A percentile compares a stretch with the other conserved stretches of the same genome.
Conservation (phyloP, 202 grass and related monocot species). For the Brachypodium distachyon region DNA sequence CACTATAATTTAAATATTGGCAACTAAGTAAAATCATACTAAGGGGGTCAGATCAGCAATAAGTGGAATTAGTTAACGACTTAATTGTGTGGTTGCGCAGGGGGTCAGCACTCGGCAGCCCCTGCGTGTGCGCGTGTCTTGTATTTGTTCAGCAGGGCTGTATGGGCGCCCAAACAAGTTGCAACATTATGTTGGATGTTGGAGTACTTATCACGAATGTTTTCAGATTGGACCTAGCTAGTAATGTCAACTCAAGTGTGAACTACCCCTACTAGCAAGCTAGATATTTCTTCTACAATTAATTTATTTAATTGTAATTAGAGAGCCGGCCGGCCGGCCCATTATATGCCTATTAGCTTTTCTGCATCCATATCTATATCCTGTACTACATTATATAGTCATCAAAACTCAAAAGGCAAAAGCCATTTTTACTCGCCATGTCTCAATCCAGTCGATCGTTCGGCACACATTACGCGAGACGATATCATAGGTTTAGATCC, state of each 20-base stretch:
- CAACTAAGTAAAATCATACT: too few relatives aligned
- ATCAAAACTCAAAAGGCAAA: too few relatives aligned
- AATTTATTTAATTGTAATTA: not conserved
- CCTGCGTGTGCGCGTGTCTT: not conserved
- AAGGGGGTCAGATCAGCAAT: too few relatives aligned
- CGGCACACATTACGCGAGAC: too few relatives aligned
- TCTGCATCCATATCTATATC: not conserved
- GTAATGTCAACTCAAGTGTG: not conserved
- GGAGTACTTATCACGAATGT: not conserved
- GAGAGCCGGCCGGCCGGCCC: too few relatives aligned
- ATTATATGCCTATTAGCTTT: not conserved
- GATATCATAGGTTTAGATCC: too few relatives aligned
- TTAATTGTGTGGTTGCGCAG: constrained; percentile 7
- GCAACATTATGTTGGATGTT: constrained; percentile 15
- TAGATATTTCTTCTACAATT: not conserved
- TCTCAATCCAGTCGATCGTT: too few relatives aligned
- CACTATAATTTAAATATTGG: too few relatives aligned
- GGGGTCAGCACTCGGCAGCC: not conserved
- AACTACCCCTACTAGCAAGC: too few relatives aligned
- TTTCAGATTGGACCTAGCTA: not conserved
- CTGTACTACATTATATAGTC: too few relatives aligned
- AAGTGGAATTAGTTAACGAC: too few relatives aligned
- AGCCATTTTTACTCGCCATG: too few relatives aligned
- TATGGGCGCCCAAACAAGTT: constrained; percentile 1
- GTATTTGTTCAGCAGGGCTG: not conserved